Percentiles rank a stretch among this genome's conserved stretches.
Evolutionary conservation across 352 stramenopile species (phyloP).

Genomic region (Globisporangium megalacanthum): DNA sequence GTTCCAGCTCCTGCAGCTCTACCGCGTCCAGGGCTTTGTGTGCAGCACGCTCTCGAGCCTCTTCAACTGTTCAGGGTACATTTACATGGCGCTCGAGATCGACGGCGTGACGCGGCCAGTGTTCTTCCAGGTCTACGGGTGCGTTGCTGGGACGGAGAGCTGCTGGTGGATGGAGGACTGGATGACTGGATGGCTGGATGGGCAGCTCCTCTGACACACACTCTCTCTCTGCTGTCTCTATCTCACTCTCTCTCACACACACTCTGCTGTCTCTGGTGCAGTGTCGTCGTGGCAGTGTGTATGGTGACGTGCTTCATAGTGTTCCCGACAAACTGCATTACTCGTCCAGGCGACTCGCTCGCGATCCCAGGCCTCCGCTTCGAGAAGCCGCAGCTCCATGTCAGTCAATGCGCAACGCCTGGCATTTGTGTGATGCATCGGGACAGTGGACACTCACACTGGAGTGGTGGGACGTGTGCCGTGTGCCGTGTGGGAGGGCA

Average conservation of each 20-base stretch:
- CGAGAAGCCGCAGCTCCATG: conserved; percentile 49
- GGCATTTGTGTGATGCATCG: no score
- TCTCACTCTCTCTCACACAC: no score
- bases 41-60: conserved; percentile 78
- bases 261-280: conserved; percentile 10
- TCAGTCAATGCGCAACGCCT: conserved; percentile 18
- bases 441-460: not conserved
- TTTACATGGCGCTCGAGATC: conserved; percentile 81
- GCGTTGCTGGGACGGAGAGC: conserved; percentile 13
- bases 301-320: conserved; percentile 50
- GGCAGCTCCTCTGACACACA: not conserved
- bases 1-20: conserved; percentile 80
- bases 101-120: conserved; percentile 30
- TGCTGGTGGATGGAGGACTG: no score
- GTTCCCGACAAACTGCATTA: conserved; percentile 74
- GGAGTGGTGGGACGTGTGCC: not conserved
- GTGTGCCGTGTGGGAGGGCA: conserved; percentile 14
- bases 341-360: conserved; percentile 32
- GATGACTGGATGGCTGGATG: no score
- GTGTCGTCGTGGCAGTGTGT: conserved; percentile 37
- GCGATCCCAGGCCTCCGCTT: conserved; percentile 43
- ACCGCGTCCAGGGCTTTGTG: conserved; percentile 65
- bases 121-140: conserved; percentile 70
- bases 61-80: conserved; percentile 80
- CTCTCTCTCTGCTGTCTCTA: not conserved